A percentile compares a stretch with the other conserved stretches of the same genome.
These are phyloP conservation scores for Kodamaea plutei DNA, from an alignment of 1,139 yeast genomes.

Conservation along the genomic window DNA sequence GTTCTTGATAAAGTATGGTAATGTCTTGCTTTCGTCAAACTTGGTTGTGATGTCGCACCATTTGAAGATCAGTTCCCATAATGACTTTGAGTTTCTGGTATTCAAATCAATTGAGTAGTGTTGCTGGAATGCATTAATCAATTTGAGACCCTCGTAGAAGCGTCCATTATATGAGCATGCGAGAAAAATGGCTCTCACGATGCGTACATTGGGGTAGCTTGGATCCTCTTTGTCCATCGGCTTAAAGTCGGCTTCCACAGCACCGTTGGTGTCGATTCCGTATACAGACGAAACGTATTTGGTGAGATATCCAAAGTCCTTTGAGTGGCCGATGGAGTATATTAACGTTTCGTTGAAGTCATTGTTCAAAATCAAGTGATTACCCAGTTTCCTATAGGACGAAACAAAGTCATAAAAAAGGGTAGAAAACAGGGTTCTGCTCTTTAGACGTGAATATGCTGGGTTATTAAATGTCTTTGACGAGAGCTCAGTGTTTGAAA, in stretches of 20 bases:
- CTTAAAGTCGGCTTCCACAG: slow-evolving; percentile 3
- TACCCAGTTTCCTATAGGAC: slow-evolving; percentile 10
- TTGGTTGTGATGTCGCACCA: slow-evolving; percentile 30
- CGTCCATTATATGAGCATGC: slow-evolving; percentile 29
- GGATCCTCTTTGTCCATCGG: slow-evolving; percentile 14
- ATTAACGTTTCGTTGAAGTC: slow-evolving; percentile 26
- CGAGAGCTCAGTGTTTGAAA: slow-evolving; percentile 21
- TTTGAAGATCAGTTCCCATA: slow-evolving; percentile 37
- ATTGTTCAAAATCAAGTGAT: slow-evolving; percentile 18
- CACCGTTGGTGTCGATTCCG: slow-evolving; percentile 29
- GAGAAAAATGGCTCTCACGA: slow-evolving; percentile 28
- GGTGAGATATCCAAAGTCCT: slow-evolving; percentile 22
- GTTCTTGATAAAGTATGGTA: slow-evolving; percentile 24
- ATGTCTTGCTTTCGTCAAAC: slow-evolving; percentile 25
- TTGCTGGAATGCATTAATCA: slow-evolving; percentile 34
- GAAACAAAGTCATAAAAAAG: slow-evolving; percentile 22
- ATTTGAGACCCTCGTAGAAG: slow-evolving; percentile 31
- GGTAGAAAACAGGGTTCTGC: slow-evolving; percentile 18
- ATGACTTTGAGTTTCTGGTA: slow-evolving; percentile 17
- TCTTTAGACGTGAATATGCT: slow-evolving; percentile 16
- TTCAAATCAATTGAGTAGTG: slow-evolving; percentile 24
- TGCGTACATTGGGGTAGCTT: slow-evolving; percentile 24
- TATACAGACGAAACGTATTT: slow-evolving; percentile 27
- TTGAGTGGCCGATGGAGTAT: slow-evolving; percentile 31
- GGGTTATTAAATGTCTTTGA: slow-evolving; percentile 18